Base-by-base conservation (phyloP, 2,329 filamentous ascomycete species). In the Colletotrichum sp. region DNA sequence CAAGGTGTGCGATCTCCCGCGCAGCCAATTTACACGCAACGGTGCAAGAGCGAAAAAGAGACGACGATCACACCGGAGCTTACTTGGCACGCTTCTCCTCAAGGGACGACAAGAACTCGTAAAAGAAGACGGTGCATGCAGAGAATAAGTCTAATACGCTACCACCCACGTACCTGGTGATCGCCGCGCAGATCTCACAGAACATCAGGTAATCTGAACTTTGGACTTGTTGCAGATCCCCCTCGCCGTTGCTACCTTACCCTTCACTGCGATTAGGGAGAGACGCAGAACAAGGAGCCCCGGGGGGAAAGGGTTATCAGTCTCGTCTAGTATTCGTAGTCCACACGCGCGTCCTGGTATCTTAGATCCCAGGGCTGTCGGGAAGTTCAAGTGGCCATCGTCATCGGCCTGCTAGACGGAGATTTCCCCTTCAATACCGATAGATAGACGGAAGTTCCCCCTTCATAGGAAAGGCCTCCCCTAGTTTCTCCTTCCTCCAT, bases 131-230 rank as follows among this genome's bases (percentile, higher is more conserved):
- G 9, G 34, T 64, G 16, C 28, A 63, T 30, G 28, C 26, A 63
- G 30, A 52, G 30, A 66, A 66, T 32, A 52, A 66, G 39, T 16
- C 24, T 32, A 36, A 66, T 32, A 62, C 52, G 34, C 64, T 60
- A 36, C 32, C 24, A 28, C 32, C 22, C 52, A 34, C 52, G 22
- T 60, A 10, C 68, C 68, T 72, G 72, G 32, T 26, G 75, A 75
- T 75, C 66, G 39, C 60, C 72, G 59, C 59, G 71, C 16, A 64
- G 75, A 75, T 75, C 71, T 67, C 55, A 71, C 72, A 55, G 75
- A 52, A 75, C 66, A 71, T 75, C 66, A 71, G 28, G 28, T 57
- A 52, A 52, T 75, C 72, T 76, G 75, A 67, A 75, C 48, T 66
- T 62, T 36, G 55, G 36, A 48, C 60, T 66, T 32, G 71, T 66